Conservation (phyloP, 768 basidiomycete species). For the Albatrellus ellisii region DNA sequence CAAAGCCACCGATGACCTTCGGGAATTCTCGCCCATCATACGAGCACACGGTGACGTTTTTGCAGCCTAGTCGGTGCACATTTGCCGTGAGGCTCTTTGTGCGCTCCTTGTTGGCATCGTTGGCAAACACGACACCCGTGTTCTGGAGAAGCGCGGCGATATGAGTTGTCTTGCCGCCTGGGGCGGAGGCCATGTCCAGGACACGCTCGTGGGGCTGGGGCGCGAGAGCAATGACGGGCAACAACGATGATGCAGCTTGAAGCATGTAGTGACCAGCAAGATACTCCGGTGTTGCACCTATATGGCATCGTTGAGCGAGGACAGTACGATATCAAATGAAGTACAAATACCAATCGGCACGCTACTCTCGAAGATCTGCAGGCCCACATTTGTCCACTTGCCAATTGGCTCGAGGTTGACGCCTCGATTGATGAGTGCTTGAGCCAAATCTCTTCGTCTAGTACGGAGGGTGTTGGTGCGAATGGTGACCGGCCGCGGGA, state of each 20-base stretch:
- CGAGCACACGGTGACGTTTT: conserved; percentile 94
- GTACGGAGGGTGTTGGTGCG: conserved; percentile 95
- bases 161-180: conserved; percentile 97
- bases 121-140: conserved; percentile 95
- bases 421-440: conserved; percentile 86
- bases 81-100: conserved; percentile 97
- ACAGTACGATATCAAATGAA: background rate
- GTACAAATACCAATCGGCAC: conserved; percentile 70
- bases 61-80: conserved; percentile 92
- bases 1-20: conserved; percentile 97
- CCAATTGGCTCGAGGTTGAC: conserved; percentile 97
- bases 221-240: conserved; percentile 93
- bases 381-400: conserved; percentile 97
- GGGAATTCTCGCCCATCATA: conserved; percentile 98
- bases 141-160: conserved; percentile 96
- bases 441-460: conserved; percentile 86
- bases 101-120: conserved; percentile 88
- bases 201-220: conserved; percentile 91
- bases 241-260: conserved; percentile 96
- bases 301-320: conserved; percentile 1
- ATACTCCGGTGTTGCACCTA: conserved; percentile 95
- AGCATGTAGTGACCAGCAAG: conserved; percentile 99
- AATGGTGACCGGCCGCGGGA: conserved; percentile 92
- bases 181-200: conserved; percentile 97
- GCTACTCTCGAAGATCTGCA: conserved; percentile 95